Base-by-base conservation (phyloP, 768 basidiomycete species). In the Boletus edulis region DNA sequence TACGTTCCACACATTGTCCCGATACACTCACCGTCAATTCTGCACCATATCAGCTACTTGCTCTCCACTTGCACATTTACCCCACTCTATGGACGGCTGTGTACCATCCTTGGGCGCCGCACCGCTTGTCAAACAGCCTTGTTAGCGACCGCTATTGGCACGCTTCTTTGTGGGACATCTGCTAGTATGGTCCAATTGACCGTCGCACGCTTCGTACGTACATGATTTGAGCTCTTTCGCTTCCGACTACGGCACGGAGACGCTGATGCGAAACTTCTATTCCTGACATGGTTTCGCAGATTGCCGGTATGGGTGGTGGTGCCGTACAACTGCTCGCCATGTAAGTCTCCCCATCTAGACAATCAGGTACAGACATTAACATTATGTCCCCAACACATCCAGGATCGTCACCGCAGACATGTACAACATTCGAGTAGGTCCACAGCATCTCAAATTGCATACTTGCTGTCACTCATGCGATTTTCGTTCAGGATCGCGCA, bases 121-220 rank as follows among this genome's bases (percentile, higher is more conserved):
- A 35, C 32, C 0, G 54, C 62, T 0, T 63, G 61, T 35, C 62
- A 63, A 38, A 40, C 51, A 6, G 62, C 61, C 20, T 22, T 63
- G 8, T 9, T 51, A 18, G 41, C 57, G 3, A 46, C 47, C 2
- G 40, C 47, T 14, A 7, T 63, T 1, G 61, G 62, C 12, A 56
- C 57, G 2, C 43, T 63, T n/a, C 47, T 63, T 2, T 63, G 61
- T 29, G 61, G 49, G 13, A 20, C 48, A 2, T 54, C 62, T 6
- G 14, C 22, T 10, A 17, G 41, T 24, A 63, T 63, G 54, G 20
- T 56, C n/a, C 39, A 56, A 31, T 18, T 63, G 17, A 52, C 52
- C 11, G 18, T 46, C 11, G 62, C 61, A 4, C 57, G 61, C 6
- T 63, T 63, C 18, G 62, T 63, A 43, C 10, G 86, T 62, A 53